Evolutionary conservation across 2,329 filamentous ascomycete species (phyloP).

Genomic region (Coniochaeta ligniaria): DNA sequence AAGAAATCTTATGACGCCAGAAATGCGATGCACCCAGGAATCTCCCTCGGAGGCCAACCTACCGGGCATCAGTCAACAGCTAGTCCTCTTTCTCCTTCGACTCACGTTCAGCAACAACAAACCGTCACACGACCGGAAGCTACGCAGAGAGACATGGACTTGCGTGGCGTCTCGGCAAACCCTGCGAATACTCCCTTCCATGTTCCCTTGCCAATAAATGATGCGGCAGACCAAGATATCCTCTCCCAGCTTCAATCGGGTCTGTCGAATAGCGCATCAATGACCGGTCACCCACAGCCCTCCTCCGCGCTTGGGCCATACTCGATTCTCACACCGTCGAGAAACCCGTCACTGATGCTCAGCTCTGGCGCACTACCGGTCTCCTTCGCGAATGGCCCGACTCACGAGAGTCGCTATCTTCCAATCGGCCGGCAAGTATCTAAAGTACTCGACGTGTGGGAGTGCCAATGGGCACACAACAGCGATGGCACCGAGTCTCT

Average conservation of each 20-base stretch:
- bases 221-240: neutral
- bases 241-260: neutral
- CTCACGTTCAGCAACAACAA: no score
- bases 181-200: neutral
- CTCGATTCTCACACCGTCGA: neutral
- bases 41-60: neutral
- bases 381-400: neutral
- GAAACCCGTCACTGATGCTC: neutral
- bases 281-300: neutral
- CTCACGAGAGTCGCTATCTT: neutral
- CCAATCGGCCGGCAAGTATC: conserved; percentile 6
- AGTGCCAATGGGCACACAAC: conserved; percentile 4
- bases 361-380: neutral
- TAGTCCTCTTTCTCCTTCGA: no score
- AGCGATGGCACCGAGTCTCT: neutral
- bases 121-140: no score
- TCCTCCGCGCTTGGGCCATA: neutral
- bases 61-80: neutral
- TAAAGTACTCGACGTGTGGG: conserved; percentile 1
- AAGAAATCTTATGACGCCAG: conserved; percentile 4
- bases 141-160: neutral
- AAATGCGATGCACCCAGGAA: neutral
- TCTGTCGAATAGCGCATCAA: neutral
- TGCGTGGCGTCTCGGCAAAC: conserved; percentile 4
- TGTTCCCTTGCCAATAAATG: neutral